Percentiles rank a stretch among this genome's conserved stretches.
phyloP scores from a whole-genome alignment of 805 yeast genomes.

The Saccharomycopsis microspora region DNA sequence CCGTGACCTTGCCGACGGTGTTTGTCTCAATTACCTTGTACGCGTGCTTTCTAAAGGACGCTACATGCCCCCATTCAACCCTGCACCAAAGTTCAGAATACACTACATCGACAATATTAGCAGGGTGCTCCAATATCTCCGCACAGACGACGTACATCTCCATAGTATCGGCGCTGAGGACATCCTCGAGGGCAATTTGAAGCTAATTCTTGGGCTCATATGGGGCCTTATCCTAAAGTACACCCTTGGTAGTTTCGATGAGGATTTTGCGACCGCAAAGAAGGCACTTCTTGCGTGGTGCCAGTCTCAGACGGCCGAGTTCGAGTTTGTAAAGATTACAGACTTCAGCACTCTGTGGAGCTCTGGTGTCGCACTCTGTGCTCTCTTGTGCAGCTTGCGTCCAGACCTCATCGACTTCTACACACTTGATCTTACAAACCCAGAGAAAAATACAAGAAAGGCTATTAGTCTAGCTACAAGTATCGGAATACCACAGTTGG shows the following conservation, averaged over 20 bases:
- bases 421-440: conserved; percentile 15
- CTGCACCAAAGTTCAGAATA: conserved; percentile 29
- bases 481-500: conserved; percentile 29
- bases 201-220: conserved; percentile 34
- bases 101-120: conserved; percentile 38
- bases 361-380: conserved; percentile 27
- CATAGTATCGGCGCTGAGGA: conserved; percentile 38
- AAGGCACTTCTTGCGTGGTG: conserved; percentile 30
- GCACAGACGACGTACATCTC: conserved; percentile 27
- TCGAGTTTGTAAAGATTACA: conserved; percentile 23
- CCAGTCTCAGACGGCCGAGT: conserved; percentile 21
- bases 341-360: conserved; percentile 36
- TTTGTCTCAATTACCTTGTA: conserved; percentile 27
- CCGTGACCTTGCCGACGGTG: conserved; percentile 30
- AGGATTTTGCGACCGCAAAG: conserved; percentile 17
- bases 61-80: conserved; percentile 1
- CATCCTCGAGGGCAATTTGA: conserved; percentile 36
- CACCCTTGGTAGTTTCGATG: conserved; percentile 20
- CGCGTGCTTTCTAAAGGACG: conserved; percentile 22
- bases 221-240: conserved; percentile 37
- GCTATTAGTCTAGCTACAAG: conserved; percentile 26
- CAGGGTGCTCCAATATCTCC: conserved; percentile 31
- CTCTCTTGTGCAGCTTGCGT: conserved; percentile 23
- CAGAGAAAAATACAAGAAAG: conserved; percentile 19
- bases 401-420: conserved; percentile 20